Evolutionary conservation across 2,329 filamentous ascomycete genomes (phyloP).

Genomic region (Aspergillus intermedius): DNA sequence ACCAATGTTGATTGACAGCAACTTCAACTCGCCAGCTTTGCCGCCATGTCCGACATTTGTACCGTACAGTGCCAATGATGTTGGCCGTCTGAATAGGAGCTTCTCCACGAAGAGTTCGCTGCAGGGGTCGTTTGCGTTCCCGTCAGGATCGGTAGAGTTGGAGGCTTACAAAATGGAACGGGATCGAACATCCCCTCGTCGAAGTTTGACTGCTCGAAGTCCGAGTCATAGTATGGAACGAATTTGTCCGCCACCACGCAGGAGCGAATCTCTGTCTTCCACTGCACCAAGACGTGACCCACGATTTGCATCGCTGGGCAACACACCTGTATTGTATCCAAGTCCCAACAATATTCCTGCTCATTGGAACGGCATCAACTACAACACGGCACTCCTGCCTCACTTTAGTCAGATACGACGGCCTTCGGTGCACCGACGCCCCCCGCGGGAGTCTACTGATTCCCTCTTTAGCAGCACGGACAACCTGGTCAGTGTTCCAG

Average conservation of each 20-base stretch:
- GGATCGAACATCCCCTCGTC: conserved; percentile 22
- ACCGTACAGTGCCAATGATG: conserved; percentile 33
- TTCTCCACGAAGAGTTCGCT: conserved; percentile 19
- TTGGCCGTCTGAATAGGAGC: conserved; percentile 18
- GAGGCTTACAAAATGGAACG: conserved; percentile 17
- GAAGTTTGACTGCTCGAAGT: conserved; percentile 29
- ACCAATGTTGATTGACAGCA: conserved; percentile 21
- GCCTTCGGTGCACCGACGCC: conserved; percentile 5
- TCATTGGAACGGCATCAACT: neutral
- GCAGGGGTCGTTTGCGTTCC: conserved; percentile 21
- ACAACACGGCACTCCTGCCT: conserved; percentile 9
- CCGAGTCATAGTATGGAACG: conserved; percentile 20
- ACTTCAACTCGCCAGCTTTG: conserved; percentile 24
- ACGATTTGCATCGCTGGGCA: conserved; percentile 4
- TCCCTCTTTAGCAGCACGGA: conserved; percentile 21
- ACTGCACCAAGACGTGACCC: conserved; percentile 14
- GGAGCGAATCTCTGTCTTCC: conserved; percentile 26
- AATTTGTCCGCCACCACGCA: conserved; percentile 19
- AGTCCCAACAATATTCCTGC: conserved; percentile 8
- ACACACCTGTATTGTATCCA: conserved; percentile 1
- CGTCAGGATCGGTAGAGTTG: conserved; percentile 19
- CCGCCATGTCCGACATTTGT: conserved; percentile 29
- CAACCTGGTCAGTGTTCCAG: conserved; percentile 5
- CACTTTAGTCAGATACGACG: conserved; percentile 21
- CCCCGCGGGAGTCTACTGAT: conserved; percentile 18